Evolutionary conservation across 129 eudicot genomes (phyloP), one percentile per base, ranked within the genome.

Genomic region (Apium graveolens): DNA sequence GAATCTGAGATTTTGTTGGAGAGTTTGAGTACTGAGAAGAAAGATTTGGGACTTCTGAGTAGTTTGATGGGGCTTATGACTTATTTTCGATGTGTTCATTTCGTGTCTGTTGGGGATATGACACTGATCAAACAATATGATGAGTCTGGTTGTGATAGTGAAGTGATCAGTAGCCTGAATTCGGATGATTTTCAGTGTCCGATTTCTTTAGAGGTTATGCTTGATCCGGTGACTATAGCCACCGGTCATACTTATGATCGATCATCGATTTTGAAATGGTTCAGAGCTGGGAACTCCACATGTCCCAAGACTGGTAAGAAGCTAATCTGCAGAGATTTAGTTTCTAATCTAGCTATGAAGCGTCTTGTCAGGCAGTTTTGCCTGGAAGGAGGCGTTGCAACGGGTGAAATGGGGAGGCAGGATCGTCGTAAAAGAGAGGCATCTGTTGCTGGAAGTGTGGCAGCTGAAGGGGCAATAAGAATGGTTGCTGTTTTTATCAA

Each of bases 201-300:
- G 37, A 91, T 94, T 63, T 82, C 96, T 12, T 80, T 94, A 29
- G 98, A 94, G 83, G 78, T 90, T 80, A 95, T 95, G 98, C 18
- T 63, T 38, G 97, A 95, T 87, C 98, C 96, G 48, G 98, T 95
- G 14, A 85, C 89, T 34, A 55, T 95, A 62, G 77, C 89, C 46
- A 86, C 98, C 5, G 98, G 98, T 11, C 98, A 95, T 78, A 91
- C 97, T 21, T 91, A 95, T 69, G 97, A 91, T 39, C 87, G 96
- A 51, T 39, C 80, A 26, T 91, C 96, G 10, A 91, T 95, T 42
- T 65, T 75, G 42, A 88, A 87, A 79, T 95, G 98, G 98, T 88
- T 95, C 81, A 39, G 55, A 5, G 84, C 89, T 18, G 98, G 98
- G 8, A 88, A 90, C 63, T 86, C 76, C 62, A 90, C 89, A 3